Conservation (phyloP, 495 filamentous ascomycete genomes). For the Lentithecium fluviatile region DNA sequence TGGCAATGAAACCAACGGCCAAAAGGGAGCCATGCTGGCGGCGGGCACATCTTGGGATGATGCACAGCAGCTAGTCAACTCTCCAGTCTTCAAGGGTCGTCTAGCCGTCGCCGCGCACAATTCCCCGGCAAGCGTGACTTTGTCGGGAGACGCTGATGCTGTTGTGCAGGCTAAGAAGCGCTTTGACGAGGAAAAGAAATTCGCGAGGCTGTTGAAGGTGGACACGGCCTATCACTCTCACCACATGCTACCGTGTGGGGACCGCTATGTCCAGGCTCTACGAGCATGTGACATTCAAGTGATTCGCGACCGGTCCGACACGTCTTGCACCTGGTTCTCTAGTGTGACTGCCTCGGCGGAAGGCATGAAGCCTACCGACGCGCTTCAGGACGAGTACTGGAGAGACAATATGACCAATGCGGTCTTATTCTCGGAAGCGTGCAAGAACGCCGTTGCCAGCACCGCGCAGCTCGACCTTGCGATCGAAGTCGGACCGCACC, state of each 20-base stretch:
- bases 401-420: conserved; percentile 16
- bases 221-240: conserved; percentile 31
- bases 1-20: not conserved
- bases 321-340: conserved; percentile 1
- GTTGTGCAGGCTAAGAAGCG: not conserved
- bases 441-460: conserved; percentile 30
- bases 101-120: conserved; percentile 21
- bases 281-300: not conserved
- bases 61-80: not conserved
- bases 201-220: conserved; percentile 22
- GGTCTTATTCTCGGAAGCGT: conserved; percentile 57
- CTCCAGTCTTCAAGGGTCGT: not conserved
- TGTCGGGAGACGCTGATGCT: conserved; percentile 23
- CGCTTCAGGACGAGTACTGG: conserved; percentile 33
- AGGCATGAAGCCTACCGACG: conserved; percentile 33
- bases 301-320: not conserved
- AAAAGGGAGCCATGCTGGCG: conserved; percentile 24
- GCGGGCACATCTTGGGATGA: conserved; percentile 12
- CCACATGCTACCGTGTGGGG: conserved; percentile 17
- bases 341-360: conserved; percentile 4
- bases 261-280: conserved; percentile 1
- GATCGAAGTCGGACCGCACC: conserved; percentile 43
- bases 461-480: conserved; percentile 5
- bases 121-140: conserved; percentile 18
- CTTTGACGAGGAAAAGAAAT: conserved; percentile 20